Conservation (phyloP, 1,139 yeast genomes). For the Lodderomyces pseudojiufengensis region DNA sequence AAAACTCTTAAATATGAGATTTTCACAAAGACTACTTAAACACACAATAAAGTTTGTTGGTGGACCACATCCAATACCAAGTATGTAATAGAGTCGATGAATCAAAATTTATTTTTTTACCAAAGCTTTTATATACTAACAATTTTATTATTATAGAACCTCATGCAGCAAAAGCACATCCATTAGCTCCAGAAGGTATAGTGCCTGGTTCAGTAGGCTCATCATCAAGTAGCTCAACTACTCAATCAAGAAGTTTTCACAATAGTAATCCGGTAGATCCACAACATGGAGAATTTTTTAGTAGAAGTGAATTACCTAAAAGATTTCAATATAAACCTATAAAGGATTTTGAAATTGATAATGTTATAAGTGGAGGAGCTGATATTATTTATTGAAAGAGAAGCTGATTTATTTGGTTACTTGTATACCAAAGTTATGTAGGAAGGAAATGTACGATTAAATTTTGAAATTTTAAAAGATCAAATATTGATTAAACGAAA, state of each 20-base stretch:
- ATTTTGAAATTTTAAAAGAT: too few species aligned
- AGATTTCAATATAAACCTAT: constrained; percentile 66
- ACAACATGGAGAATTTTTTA: constrained; percentile 47
- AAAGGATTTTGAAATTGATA: constrained; percentile 66
- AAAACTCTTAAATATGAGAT: too few species aligned
- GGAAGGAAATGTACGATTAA: too few species aligned
- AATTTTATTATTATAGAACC: constrained; percentile 11
- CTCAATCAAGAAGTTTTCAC: constrained; percentile 13
- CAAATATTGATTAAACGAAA: too few species aligned
- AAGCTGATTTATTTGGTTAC: neutral
- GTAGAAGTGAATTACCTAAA: constrained; percentile 63
- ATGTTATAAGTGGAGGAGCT: constrained; percentile 77
- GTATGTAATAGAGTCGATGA: constrained; percentile 10
- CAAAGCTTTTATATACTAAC: constrained; percentile 5
- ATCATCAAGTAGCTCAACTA: constrained; percentile 7
- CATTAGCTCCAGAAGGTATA: constrained; percentile 51
- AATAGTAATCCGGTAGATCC: constrained; percentile 37
- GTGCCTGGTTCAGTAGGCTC: constrained; percentile 35
- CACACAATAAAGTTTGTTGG: constrained; percentile 63
- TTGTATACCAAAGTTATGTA: too few species aligned
- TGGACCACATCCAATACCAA: constrained; percentile 45
- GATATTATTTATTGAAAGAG: constrained; percentile 33
- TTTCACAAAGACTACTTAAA: constrained; percentile 27
- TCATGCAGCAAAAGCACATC: constrained; percentile 35
- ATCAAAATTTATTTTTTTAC: neutral